phyloP scores from a whole-genome alignment of 345 rosid genomes.

The Rhodamnia argentea region DNA sequence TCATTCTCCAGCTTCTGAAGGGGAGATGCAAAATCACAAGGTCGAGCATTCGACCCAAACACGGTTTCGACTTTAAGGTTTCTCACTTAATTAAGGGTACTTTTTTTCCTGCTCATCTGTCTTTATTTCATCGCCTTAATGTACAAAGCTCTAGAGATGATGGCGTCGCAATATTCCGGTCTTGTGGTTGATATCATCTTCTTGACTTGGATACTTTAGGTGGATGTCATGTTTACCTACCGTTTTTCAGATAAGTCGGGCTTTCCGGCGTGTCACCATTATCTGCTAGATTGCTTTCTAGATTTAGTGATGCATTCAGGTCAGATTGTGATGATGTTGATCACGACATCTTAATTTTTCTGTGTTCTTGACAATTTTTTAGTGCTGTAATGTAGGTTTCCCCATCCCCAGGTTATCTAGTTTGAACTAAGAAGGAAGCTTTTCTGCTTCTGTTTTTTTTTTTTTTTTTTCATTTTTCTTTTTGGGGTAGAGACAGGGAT shows the following conservation, averaged over 20 bases:
- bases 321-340: background rate
- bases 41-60: too few relatives aligned
- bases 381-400: background rate
- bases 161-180: background rate
- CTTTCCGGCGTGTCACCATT: background rate
- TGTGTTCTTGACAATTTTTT: background rate
- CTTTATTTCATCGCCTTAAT: background rate
- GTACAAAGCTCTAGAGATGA: background rate
- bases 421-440: background rate
- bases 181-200: background rate
- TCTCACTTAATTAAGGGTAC: background rate
- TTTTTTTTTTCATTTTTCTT: too few relatives aligned
- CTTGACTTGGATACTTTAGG: background rate
- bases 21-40: background rate
- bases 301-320: background rate
- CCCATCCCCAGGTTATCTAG: background rate
- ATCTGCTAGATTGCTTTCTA: background rate
- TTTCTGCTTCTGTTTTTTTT: background rate
- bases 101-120: background rate
- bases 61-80: background rate
- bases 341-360: background rate
- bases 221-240: background rate
- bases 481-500: background rate
- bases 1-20: background rate
- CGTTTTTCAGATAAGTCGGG: background rate